phyloP scores from a whole-genome alignment of 2,329 filamentous ascomycete species.

The Penicillium hesseltinei region DNA sequence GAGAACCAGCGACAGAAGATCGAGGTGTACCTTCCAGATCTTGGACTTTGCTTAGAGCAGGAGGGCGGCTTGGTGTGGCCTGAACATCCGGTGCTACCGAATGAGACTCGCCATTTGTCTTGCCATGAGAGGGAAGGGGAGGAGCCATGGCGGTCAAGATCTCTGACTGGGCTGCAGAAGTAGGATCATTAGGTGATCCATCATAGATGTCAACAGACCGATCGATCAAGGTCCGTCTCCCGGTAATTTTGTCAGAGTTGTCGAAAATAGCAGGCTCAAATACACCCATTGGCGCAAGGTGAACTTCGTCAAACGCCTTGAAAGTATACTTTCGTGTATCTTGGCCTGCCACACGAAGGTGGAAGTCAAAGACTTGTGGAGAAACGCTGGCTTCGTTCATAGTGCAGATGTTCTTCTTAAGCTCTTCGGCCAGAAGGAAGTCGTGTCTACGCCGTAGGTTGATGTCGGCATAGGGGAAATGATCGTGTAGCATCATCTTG shows the following conservation, averaged over 20 bases:
- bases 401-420: constrained; percentile 90
- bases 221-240: constrained; percentile 76
- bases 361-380: constrained; percentile 84
- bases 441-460: constrained; percentile 88
- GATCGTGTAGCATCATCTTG: constrained; percentile 96
- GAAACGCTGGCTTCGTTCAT: constrained; percentile 87
- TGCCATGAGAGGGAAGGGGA: constrained; percentile 27
- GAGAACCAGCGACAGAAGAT: constrained; percentile 83
- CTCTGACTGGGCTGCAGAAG: constrained; percentile 76
- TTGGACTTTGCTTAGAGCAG: constrained; percentile 65
- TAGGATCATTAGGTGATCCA: constrained; percentile 84
- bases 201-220: constrained; percentile 94
- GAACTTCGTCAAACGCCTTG: constrained; percentile 95
- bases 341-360: constrained; percentile 82
- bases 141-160: constrained; percentile 55
- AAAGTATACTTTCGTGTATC: constrained; percentile 91
- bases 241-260: constrained; percentile 72
- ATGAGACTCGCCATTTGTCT: constrained; percentile 40
- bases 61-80: constrained; percentile 52
- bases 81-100: constrained; percentile 31
- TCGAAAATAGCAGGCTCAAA: constrained; percentile 88
- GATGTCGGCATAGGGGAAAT: constrained; percentile 93
- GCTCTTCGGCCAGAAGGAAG: constrained; percentile 87
- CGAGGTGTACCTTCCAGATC: constrained; percentile 73
- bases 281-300: constrained; percentile 91